These are phyloP conservation scores for Termitomyces bulborhizus DNA, from an alignment of 768 basidiomycete species.

Conservation along the genomic window DNA sequence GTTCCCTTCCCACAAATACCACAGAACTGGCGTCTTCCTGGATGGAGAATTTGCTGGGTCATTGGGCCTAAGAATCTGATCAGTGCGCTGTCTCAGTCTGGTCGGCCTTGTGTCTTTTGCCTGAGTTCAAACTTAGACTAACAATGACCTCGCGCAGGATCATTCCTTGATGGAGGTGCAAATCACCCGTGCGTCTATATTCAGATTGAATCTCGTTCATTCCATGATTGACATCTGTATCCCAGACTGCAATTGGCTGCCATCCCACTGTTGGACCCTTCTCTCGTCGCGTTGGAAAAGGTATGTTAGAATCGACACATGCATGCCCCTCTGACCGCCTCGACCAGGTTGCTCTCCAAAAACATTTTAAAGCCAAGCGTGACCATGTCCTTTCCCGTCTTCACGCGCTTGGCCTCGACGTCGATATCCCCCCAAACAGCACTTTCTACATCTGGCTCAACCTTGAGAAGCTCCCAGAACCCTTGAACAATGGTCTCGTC, in stretches of 20 bases:
- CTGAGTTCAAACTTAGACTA: conserved; percentile 1
- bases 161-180: conserved; percentile 92
- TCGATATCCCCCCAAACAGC: conserved; percentile 66
- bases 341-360: conserved; percentile 71
- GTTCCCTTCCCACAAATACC: not conserved
- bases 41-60: conserved; percentile 94
- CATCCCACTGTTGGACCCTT: conserved; percentile 72
- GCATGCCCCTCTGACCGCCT: not conserved
- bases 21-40: conserved; percentile 92
- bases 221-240: not conserved
- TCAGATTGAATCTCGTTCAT: not conserved
- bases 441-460: conserved; percentile 97
- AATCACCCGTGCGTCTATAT: conserved; percentile 71
- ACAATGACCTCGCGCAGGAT: conserved; percentile 33
- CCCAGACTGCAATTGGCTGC: conserved; percentile 82
- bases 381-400: conserved; percentile 86
- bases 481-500: conserved; percentile 84
- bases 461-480: conserved; percentile 69
- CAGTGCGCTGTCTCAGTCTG: conserved; percentile 87
- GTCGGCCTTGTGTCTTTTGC: conserved; percentile 21
- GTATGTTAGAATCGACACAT: conserved; percentile 17
- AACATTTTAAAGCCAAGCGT: conserved; percentile 86
- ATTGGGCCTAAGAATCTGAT: conserved; percentile 86
- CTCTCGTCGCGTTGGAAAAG: conserved; percentile 65
- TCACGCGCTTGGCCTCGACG: conserved; percentile 68